These are phyloP conservation scores for Erigeron philadelphicus DNA, from an alignment of 140 eudicot genomes.

Conservation along the genomic window DNA sequence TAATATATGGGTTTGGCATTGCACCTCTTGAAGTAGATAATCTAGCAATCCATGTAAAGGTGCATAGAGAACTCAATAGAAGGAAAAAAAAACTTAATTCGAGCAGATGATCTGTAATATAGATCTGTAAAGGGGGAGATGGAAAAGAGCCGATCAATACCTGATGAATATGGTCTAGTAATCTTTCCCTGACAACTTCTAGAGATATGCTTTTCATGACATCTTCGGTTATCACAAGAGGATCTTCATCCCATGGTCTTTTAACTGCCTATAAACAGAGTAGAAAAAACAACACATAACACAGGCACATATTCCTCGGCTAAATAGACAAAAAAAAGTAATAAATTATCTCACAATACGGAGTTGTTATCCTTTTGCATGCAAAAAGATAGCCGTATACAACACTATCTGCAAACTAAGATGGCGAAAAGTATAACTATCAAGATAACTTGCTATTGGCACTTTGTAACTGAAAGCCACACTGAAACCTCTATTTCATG, in stretches of 20 bases:
- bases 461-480: too few species aligned
- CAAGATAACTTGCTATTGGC: too few species aligned
- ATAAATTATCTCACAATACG: neutral
- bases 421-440: too few species aligned
- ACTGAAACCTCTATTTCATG: too few species aligned
- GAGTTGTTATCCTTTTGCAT: neutral
- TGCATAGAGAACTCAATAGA: neutral
- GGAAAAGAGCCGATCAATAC: conserved; percentile 33
- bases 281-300: conserved; percentile 1
- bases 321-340: neutral
- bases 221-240: conserved; percentile 75
- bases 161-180: conserved; percentile 87
- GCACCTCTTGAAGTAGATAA: neutral
- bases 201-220: conserved; percentile 88
- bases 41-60: neutral
- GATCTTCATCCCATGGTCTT: conserved; percentile 99
- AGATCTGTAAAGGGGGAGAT: neutral
- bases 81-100: neutral
- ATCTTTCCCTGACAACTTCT: conserved; percentile 81
- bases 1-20: neutral
- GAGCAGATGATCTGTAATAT: neutral
- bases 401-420: too few species aligned
- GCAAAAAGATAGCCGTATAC: neutral
- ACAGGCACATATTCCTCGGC: neutral
- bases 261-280: conserved; percentile 58